Base-by-base conservation (phyloP, 1,284 basidiomycete species). In the Schizophyllum commune region DNA sequence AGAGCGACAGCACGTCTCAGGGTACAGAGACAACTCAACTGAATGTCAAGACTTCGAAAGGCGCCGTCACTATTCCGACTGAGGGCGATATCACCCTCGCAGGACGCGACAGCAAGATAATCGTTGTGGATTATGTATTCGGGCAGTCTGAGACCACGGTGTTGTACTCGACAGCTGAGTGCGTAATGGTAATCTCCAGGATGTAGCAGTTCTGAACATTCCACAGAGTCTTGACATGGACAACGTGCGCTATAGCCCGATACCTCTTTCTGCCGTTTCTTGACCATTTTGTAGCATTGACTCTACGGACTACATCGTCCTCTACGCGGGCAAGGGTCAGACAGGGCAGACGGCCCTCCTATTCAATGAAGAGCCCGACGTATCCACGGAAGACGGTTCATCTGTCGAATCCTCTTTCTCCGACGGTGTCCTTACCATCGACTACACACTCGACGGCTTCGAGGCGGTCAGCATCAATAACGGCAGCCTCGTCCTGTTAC, bases 121-220 rank as follows among this genome's bases (percentile, higher is more conserved):
- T 83, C 17, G 76, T 80, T 15, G 80, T 77, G 0, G 79, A 83
- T 67, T 81, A 80, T 65, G 68, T 73, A 4, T 81, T 82, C 62
- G 80, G 81, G 5, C 58, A 54, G 56, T 69, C 68, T 22, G 60
- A 65, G 5, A 73, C 73, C 1, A 73, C 64, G 7, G 71, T 81
- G 3, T 61, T 80, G 17, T 81, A 81, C 67, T 79, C 79, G 1
- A 81, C 83, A 19, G 76, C 80, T 0, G 77, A 79, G 73, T 79
- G 72, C 33, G 75, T 75, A 9, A 17, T 6, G 54, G 11, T 55
- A 22, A 20, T 56, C 58, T 11, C 7, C 20, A 11, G 58, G 5
- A 32, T 32, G n/a, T n/a, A n/a, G n/a, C n/a, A n/a, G n/a, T n/a
- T n/a, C n/a, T 64, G 55, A 67, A 17, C 39, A 60, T 52, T 54